These are phyloP conservation scores for Fusarium poae DNA, from an alignment of 2,329 filamentous ascomycete genomes.

Conservation along the genomic window DNA sequence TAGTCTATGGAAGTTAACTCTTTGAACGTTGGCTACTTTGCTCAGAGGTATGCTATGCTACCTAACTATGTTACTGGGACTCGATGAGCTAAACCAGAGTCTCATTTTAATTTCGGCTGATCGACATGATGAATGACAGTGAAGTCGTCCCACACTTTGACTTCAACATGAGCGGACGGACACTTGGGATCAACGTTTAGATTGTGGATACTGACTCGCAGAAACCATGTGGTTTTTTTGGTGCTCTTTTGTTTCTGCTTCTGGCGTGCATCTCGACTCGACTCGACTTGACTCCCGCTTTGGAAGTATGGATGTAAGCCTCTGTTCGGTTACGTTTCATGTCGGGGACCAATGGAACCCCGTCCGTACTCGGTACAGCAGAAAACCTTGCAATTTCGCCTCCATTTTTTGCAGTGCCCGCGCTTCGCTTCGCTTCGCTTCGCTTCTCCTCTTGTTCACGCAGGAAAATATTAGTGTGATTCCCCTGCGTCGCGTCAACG, in stretches of 20 bases:
- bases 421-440: not conserved
- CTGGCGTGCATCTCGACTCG: conserved; percentile 1
- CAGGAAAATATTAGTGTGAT: conserved; percentile 24
- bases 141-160: conserved; percentile 11
- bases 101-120: conserved; percentile 30
- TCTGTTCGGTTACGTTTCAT: conserved; percentile 12
- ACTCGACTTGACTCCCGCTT: conserved; percentile 8
- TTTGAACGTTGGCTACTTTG: conserved; percentile 5
- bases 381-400: conserved; percentile 7
- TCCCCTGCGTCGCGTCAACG: conserved; percentile 50
- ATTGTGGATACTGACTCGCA: conserved; percentile 41
- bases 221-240: conserved; percentile 41
- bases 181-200: conserved; percentile 20
- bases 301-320: conserved; percentile 25
- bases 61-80: not conserved
- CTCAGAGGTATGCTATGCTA: not conserved
- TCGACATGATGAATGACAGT: conserved; percentile 2
- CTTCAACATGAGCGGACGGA: not conserved
- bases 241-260: not conserved
- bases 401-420: not conserved
- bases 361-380: conserved; percentile 24
- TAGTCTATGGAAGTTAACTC: not conserved
- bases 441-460: conserved; percentile 16
- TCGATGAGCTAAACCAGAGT: not conserved
- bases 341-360: conserved; percentile 22